A percentile compares a stretch with the other conserved stretches of the same genome.
Evolutionary conservation across 768 basidiomycete genomes (phyloP).

Genomic region (Mrakia gelida): DNA sequence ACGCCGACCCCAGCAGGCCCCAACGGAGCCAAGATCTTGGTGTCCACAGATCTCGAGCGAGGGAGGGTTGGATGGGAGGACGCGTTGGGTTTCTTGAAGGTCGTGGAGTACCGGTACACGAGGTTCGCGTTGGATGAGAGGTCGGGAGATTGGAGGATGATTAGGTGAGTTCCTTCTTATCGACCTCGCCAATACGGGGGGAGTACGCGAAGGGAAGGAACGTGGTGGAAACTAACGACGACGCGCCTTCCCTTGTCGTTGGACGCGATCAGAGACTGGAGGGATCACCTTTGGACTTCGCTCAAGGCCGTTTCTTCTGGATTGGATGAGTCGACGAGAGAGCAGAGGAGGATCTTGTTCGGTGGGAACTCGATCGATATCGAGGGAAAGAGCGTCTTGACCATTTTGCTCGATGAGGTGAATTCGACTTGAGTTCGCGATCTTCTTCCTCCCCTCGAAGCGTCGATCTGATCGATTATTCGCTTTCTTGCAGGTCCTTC

Average conservation of each 20-base stretch:
- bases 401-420: conserved; percentile 85
- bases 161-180: conserved; percentile 55
- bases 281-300: conserved; percentile 69
- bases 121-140: conserved; percentile 77
- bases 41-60: conserved; percentile 42
- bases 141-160: conserved; percentile 69
- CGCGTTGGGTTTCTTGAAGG: conserved; percentile 52
- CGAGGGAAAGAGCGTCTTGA: conserved; percentile 71
- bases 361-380: conserved; percentile 85
- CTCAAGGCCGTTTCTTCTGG: conserved; percentile 63
- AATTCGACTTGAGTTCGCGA: conserved; percentile 29
- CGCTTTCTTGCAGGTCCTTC: conserved; percentile 60
- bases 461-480: not conserved
- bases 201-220: too few relatives aligned
- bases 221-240: not conserved
- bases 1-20: conserved; percentile 27
- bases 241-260: not conserved
- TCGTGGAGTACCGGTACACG: conserved; percentile 89
- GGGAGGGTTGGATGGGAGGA: conserved; percentile 45
- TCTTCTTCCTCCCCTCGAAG: not conserved
- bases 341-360: conserved; percentile 70
- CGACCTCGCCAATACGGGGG: too few relatives aligned
- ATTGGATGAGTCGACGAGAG: conserved; percentile 53
- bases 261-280: conserved; percentile 67
- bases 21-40: conserved; percentile 43